Evolutionary conservation across 345 rosid genomes (phyloP), one percentile per base, ranked within the genome.

Genomic region (Acer negundo): DNA sequence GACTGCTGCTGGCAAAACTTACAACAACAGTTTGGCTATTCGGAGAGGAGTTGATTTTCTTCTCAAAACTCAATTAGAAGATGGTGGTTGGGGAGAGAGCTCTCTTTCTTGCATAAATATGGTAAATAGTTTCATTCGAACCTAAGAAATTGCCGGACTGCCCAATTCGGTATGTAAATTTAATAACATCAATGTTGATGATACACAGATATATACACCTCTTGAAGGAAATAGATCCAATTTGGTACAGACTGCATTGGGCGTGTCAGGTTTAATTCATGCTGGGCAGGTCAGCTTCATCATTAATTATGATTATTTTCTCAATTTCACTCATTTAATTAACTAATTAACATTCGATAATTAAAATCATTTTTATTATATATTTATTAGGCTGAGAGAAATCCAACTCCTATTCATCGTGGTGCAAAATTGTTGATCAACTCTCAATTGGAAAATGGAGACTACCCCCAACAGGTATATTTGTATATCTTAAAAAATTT

Each of bases 381-480:
- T 5, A 10, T 55, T 2, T 28, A n/a, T n/a, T 62, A 81, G 84
- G 70, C 28, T 46, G 63, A 72, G 38, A 77, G 84, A 24, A 83
- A 84, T 51, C 81, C 86, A 0, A 80, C 69, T 24, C 89, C 89
- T 16, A 67, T 86, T 69, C 86, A 82, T 63, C 78, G 75, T 0
- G 87, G 79, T 24, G 87, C 83, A 26, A 86, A 75, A 62, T 53
- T 86, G 62, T 62, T 86, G 61, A 84, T 86, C 74, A 86, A 84
- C 72, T 84, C 87, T 19, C 87, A 86, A 56, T 13, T 68, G 53
- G 86, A 80, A 65, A 77, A 78, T 61, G 89, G 89, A 0, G 80
- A 80, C 74, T 86, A 78, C 55, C 89, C 87, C 8, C 85, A 78
- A 47, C 84, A 82, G 84, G 84, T 82, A 40, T 40, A 40, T 6